Base-by-base conservation (phyloP, 306 rosid genomes). In the Pyrus pyrifolia region DNA sequence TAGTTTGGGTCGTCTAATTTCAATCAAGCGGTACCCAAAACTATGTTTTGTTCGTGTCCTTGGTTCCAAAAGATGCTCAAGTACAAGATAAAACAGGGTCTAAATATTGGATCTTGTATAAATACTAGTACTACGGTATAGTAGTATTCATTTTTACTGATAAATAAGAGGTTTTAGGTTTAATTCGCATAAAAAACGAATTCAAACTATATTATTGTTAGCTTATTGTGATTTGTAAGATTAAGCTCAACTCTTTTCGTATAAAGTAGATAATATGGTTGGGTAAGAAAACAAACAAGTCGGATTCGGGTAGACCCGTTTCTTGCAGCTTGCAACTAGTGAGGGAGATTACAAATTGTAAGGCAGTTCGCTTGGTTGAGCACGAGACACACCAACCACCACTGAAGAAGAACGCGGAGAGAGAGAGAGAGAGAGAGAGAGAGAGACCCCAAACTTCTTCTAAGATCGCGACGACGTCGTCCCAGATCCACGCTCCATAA, bases 391-490 rank as follows among this genome's bases (percentile, higher is more conserved):
- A 63, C 8, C 11, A 75, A 27, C 64, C 4, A 18, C 59, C 13
- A 12, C 59, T 11, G 9, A 38, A 25, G 15, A 45, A 67, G 42
- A 38, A 38, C 42, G 42, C 42, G 17, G 66, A 55, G 19, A 62
- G 38, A 31, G 18, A 62, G 25, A 25, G 18, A 62, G 25, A 25
- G 25, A 25, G 25, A 25, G 35, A 31, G 63, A 35, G 70, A 63
- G 79, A 80, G 57, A 82, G 63, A 21, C 23, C 15, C 65, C 27
- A 27, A 72, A 68, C 45, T 8, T 42, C 6, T 27, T 67, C 78
- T 67, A 77, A 85, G 89, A 88, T 88, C 88, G 74, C 46, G 31
- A 15, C 81, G 60, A 63, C 85, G 49, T 79, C 73, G 80, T 72
- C 71, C 53, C 73, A 67, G 84, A 77, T 87, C 88, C 78, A 30